These are phyloP conservation scores for Larix sibirica DNA, from an alignment of 83 land plant species.

Conservation along the genomic window DNA sequence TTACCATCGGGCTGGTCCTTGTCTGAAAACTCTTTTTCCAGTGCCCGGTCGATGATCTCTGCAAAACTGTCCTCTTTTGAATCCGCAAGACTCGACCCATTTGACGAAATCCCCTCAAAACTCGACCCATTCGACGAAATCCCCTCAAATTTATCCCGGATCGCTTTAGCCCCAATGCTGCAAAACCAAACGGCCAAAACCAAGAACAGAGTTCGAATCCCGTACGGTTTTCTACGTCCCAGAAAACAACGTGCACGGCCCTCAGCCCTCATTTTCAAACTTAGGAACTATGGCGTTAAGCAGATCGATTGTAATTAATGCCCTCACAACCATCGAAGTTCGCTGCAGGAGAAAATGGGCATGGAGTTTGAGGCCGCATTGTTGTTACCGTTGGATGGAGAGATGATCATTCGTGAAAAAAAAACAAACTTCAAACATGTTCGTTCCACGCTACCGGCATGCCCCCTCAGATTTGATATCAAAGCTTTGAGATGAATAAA, in stretches of 20 bases:
- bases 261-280: neutral
- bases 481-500: too few relatives aligned
- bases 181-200: neutral
- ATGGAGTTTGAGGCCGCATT: neutral
- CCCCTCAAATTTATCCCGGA: neutral
- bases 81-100: neutral
- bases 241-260: neutral
- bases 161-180: neutral
- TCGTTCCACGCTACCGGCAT: too few relatives aligned
- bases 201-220: neutral
- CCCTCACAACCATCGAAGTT: neutral
- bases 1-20: constrained; percentile 79
- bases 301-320: neutral
- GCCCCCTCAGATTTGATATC: too few relatives aligned
- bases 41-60: constrained; percentile 84
- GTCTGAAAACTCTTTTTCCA: constrained; percentile 90
- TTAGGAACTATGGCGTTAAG: neutral
- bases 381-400: neutral
- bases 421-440: too few relatives aligned
- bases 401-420: neutral
- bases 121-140: neutral
- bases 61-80: constrained; percentile 78
- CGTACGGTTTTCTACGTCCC: neutral
- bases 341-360: neutral
- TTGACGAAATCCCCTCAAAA: neutral